These are phyloP conservation scores for Raffaelea deltoideospora DNA, from an alignment of 2,329 filamentous ascomycete species.

Conservation along the genomic window DNA sequence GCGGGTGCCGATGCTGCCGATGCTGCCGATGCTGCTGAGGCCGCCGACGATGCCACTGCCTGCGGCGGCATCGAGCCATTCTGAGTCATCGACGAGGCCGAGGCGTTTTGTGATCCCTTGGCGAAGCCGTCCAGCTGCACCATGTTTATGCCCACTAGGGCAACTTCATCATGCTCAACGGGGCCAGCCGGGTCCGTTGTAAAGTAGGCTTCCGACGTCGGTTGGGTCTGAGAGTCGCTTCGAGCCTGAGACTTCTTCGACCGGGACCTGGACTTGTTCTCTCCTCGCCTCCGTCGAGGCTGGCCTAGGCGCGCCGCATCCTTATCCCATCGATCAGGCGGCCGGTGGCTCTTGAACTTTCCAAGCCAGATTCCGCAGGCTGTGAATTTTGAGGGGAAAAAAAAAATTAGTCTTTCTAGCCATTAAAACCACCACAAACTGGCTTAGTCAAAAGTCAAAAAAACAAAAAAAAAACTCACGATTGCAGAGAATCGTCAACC, in stretches of 20 bases:
- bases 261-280: conserved; percentile 24
- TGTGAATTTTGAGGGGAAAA: conserved; percentile 20
- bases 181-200: conserved; percentile 37
- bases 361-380: conserved; percentile 89
- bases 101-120: too few species aligned
- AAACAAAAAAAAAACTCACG: conserved; percentile 35
- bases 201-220: conserved; percentile 38
- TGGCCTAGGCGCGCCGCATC: conserved; percentile 36
- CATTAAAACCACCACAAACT: too few species aligned
- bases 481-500: conserved; percentile 71
- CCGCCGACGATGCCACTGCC: neutral
- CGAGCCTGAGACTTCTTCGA: conserved; percentile 34
- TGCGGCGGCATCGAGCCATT: neutral
- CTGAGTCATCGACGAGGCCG: too few species aligned
- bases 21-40: neutral
- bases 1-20: neutral
- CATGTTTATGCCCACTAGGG: neutral
- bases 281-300: conserved; percentile 30
- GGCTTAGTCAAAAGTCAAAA: neutral
- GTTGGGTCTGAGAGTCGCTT: conserved; percentile 26
- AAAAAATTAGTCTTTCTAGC: conserved; percentile 14
- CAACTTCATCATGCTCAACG: conserved; percentile 18
- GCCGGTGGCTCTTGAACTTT: conserved; percentile 75
- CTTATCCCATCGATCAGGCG: conserved; percentile 69
- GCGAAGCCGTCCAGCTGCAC: too few species aligned